Conservation (phyloP, 805 yeast genomes). For the Lachancea sp. region DNA sequence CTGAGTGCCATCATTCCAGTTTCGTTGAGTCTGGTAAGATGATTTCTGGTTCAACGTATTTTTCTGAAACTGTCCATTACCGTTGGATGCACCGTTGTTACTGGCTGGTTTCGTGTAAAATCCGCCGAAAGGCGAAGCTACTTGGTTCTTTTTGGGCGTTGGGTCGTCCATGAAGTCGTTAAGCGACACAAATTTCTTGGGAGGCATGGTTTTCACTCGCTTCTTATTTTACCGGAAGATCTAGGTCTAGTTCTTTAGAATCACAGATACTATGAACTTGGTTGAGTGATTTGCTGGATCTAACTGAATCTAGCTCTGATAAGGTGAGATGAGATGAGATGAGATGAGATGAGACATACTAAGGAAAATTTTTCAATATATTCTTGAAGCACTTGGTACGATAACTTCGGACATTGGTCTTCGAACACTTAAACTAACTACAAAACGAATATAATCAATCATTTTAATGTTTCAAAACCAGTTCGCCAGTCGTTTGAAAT, state of each 20-base stretch:
- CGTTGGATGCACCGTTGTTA: slow-evolving; percentile 1
- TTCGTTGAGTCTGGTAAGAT: slow-evolving; percentile 15
- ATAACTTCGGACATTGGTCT: not conserved
- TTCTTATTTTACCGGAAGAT: no score
- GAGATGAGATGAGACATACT: slow-evolving; percentile 4
- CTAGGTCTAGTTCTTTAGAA: not conserved
- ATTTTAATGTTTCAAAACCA: not conserved
- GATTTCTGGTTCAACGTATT: slow-evolving; percentile 2
- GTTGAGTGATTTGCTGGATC: not conserved
- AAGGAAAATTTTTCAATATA: slow-evolving; percentile 2
- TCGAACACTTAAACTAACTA: not conserved
- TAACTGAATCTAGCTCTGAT: not conserved
- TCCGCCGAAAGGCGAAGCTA: slow-evolving; percentile 32
- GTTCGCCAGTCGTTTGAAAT: no score
- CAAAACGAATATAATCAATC: not conserved
- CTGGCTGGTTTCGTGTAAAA: slow-evolving; percentile 22
- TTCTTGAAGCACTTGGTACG: not conserved
- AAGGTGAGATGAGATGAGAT: slow-evolving; percentile 10
- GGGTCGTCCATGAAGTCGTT: slow-evolving; percentile 28
- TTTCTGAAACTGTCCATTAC: slow-evolving; percentile 9
- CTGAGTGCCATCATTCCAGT: slow-evolving; percentile 17
- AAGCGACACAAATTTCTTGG: slow-evolving; percentile 30
- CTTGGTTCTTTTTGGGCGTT: slow-evolving; percentile 26
- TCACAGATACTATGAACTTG: not conserved
- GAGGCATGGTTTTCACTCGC: slow-evolving; percentile 31